Percentiles rank a stretch among this genome's conserved stretches.
Evolutionary conservation across 2,329 filamentous ascomycete genomes (phyloP).

Genomic region (Colletotrichum incanum): DNA sequence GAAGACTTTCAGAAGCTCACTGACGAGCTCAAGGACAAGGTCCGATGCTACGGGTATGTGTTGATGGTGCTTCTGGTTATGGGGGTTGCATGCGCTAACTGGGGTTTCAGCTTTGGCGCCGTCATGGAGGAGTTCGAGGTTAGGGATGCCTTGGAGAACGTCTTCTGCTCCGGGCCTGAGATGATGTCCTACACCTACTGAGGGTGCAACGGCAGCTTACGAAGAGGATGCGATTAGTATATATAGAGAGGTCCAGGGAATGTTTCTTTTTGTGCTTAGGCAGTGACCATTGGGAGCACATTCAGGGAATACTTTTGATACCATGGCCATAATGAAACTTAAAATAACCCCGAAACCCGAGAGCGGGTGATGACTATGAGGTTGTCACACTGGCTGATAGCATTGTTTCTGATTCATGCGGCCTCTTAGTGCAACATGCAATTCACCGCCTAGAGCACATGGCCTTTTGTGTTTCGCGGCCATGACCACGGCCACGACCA

Average conservation of each 20-base stretch:
- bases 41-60: conserved; percentile 93
- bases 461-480: neutral
- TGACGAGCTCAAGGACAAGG: conserved; percentile 82
- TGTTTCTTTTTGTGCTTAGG: neutral
- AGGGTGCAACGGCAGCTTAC: neutral
- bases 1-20: conserved; percentile 82
- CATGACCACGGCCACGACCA: neutral
- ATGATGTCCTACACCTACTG: conserved; percentile 33
- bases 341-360: neutral
- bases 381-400: neutral
- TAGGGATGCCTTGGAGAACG: conserved; percentile 81
- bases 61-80: neutral
- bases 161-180: conserved; percentile 64
- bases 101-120: conserved; percentile 68
- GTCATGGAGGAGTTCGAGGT: conserved; percentile 80
- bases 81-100: conserved; percentile 26
- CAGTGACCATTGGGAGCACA: conserved; percentile 16
- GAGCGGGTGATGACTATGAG: neutral
- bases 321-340: conserved; percentile 21
- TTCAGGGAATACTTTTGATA: conserved; percentile 35
- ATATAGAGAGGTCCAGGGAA: neutral
- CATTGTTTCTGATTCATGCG: neutral
- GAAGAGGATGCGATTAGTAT: neutral
- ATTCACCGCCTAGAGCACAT: neutral
- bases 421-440: neutral